Evolutionary conservation across 371 early-diverging fungal genomes (phyloP), one percentile per base, ranked within the genome.

Genomic region (Syncephalastrum contaminatum): DNA sequence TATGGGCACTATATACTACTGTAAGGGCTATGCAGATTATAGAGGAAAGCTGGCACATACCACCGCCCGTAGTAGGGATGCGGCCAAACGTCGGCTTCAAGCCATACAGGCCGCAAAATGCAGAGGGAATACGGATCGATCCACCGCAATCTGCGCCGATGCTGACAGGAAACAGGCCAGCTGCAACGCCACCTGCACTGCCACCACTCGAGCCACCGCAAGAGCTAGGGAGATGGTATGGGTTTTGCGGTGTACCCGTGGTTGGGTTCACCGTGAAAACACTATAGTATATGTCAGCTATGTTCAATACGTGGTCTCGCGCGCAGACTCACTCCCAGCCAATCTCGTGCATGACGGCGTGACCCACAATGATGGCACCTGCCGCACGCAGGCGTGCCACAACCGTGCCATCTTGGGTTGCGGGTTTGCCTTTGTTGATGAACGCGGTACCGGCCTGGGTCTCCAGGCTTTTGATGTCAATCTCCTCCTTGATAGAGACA

Each of bases 91-190:
- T 88, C 0, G 89, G 83, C 56, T 91, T 91, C 48, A 91, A 60
- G 4, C 89, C 90, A 58, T 81, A 89, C 25, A 89, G 53, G 19
- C 90, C 90, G 72, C 85, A 86, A 55, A 83, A 85, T 1, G 88
- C 54, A 0, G 88, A 69, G 4, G 92, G 92, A 54, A 89, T 80
- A 39, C 72, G 54, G 19, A 89, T 69, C 3, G 86, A 85, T 20
- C 92, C 92, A 46, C 92, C 92, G 10, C 88, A 88, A 73, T 91
- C 92, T 18, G 81, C 67, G 7, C 92, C 92, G 50, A 91, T 77
- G 39, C 82, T 82, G 42, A 90, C 75, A 25, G 88, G 88, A 47
- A 76, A 75, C 18, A 88, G 62, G 10, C 88, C 88, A 19, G 81
- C 67, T 4, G 75, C 83, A 15, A 91, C 88, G 25, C 72, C 67